Conservation (phyloP, 495 filamentous ascomycete genomes). For the Penicillium parvum region DNA sequence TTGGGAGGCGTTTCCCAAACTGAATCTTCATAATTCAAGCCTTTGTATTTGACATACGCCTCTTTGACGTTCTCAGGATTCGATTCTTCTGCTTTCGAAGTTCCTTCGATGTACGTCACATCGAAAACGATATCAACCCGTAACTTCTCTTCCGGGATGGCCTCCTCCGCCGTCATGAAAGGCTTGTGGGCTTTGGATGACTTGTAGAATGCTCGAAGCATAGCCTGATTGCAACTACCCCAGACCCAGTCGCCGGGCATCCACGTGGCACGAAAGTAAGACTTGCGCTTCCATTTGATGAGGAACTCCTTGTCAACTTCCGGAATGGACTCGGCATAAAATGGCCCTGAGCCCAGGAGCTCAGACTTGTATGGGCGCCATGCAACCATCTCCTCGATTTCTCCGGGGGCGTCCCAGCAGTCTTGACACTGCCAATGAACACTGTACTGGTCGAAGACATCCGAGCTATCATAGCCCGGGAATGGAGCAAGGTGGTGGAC, state of each 20-base stretch:
- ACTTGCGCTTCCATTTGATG: conserved; percentile 76
- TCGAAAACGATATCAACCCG: conserved; percentile 85
- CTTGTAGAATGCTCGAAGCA: conserved; percentile 71
- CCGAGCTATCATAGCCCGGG: conserved; percentile 30
- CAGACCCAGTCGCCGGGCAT: conserved; percentile 85
- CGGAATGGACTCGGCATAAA: conserved; percentile 49
- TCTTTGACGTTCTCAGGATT: conserved; percentile 43
- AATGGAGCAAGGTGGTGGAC: conserved; percentile 61
- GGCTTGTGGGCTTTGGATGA: conserved; percentile 59
- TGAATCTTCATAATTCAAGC: conserved; percentile 86
- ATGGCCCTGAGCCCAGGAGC: conserved; percentile 35
- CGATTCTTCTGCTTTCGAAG: conserved; percentile 26
- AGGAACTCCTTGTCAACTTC: conserved; percentile 84
- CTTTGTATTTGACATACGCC: conserved; percentile 86
- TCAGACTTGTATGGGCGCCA: conserved; percentile 69
- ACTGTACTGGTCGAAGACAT: conserved; percentile 55
- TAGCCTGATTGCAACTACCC: conserved; percentile 58
- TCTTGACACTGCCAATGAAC: conserved; percentile 70
- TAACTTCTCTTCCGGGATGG: conserved; percentile 78
- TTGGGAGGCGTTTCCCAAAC: conserved; percentile 84
- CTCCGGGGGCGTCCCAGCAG: conserved; percentile 55
- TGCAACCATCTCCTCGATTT: conserved; percentile 70
- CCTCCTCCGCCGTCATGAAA: conserved; percentile 68
- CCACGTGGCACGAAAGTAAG: conserved; percentile 78
- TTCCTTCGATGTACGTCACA: conserved; percentile 55